phyloP scores from a whole-genome alignment of 1,284 basidiomycete species.

The Pulveroboletus sp. region DNA sequence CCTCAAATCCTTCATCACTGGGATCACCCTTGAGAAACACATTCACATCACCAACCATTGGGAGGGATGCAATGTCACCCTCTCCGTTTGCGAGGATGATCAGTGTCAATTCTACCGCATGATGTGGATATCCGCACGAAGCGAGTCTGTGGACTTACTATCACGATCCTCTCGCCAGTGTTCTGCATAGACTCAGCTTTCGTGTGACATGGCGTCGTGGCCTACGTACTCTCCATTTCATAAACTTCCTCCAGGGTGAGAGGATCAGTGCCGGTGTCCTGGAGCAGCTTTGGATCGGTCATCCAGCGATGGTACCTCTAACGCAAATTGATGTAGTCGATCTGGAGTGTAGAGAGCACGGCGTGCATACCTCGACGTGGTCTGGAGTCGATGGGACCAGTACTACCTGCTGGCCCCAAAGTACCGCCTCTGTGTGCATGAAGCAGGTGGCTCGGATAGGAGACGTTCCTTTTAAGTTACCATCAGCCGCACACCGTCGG shows the following conservation, averaged over 20 bases:
- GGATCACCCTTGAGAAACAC: slow-evolving; percentile 73
- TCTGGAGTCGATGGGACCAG: slow-evolving; percentile 74
- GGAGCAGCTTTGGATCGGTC: slow-evolving; percentile 72
- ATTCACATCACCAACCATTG: slow-evolving; percentile 94
- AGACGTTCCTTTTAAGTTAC: slow-evolving; percentile 22
- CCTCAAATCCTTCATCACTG: slow-evolving; percentile 50
- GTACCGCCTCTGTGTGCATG: slow-evolving; percentile 37
- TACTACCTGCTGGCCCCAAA: slow-evolving; percentile 64
- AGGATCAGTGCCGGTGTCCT: slow-evolving; percentile 85
- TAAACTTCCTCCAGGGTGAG: slow-evolving; percentile 84
- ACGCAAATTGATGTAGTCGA: background rate
- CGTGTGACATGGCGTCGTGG: background rate
- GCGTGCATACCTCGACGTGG: slow-evolving; percentile 57
- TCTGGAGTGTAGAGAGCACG: background rate
- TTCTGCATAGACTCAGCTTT: slow-evolving; percentile 42
- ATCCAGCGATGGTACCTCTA: slow-evolving; percentile 94
- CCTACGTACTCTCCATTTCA: slow-evolving; percentile 83
- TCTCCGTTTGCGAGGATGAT: slow-evolving; percentile 67
- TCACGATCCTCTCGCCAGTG: slow-evolving; percentile 90
- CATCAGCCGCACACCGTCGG: too few relatives aligned
- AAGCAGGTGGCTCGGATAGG: slow-evolving; percentile 12
- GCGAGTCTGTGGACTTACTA: slow-evolving; percentile 46
- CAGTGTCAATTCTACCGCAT: slow-evolving; percentile 80
- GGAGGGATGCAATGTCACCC: slow-evolving; percentile 45
- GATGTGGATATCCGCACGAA: background rate